These are phyloP conservation scores for Candida gorgasii DNA, from an alignment of 805 yeast species.

Conservation along the genomic window DNA sequence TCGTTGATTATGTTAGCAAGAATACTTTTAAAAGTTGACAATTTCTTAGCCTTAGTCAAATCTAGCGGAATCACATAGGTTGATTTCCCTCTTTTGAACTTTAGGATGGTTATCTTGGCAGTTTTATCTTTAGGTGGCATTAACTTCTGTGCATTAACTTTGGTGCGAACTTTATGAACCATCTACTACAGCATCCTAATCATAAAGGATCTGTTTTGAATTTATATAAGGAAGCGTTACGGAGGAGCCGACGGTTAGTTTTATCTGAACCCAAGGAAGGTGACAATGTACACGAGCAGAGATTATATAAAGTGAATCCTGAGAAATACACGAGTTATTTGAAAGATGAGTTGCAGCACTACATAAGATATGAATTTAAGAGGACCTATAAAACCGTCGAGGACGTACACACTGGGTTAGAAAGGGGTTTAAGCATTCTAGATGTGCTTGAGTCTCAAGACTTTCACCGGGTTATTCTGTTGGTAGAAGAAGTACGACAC, in stretches of 20 bases:
- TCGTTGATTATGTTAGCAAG: slow-evolving; percentile 41
- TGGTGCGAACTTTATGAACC: slow-evolving; percentile 4
- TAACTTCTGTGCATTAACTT: neutral
- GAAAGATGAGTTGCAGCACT: slow-evolving; percentile 8
- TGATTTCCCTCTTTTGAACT: slow-evolving; percentile 33
- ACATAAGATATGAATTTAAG: slow-evolving; percentile 7
- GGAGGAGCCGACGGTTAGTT: slow-evolving; percentile 5
- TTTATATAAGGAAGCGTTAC: slow-evolving; percentile 15
- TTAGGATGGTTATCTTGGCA: slow-evolving; percentile 26
- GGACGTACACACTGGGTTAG: neutral
- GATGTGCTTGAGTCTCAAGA: neutral
- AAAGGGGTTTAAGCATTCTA: neutral
- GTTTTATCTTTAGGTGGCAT: slow-evolving; percentile 7
- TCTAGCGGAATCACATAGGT: slow-evolving; percentile 33
- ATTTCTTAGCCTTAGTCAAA: slow-evolving; percentile 12
- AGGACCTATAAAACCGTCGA: neutral
- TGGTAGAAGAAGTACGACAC: neutral
- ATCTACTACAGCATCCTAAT: slow-evolving; percentile 5
- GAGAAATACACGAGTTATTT: slow-evolving; percentile 8
- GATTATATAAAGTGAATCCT: slow-evolving; percentile 1
- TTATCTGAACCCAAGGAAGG: neutral
- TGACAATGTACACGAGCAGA: neutral
- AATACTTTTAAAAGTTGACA: slow-evolving; percentile 19
- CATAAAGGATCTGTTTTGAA: slow-evolving; percentile 12
- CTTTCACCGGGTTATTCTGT: neutral